phyloP scores from a whole-genome alignment of 371 early-diverging fungal species.

The Umbelopsis sp. region DNA sequence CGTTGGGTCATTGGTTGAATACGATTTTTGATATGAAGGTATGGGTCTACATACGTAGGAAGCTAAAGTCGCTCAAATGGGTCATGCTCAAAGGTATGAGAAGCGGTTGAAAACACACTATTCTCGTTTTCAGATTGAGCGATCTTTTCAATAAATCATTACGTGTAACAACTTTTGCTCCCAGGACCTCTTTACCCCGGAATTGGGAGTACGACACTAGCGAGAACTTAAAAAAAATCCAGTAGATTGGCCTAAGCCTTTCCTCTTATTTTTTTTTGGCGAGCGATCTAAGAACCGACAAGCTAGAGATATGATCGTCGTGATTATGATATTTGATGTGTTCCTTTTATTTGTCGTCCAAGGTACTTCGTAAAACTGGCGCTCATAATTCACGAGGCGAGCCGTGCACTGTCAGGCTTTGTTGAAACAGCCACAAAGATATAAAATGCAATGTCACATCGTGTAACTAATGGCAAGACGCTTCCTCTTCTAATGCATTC shows the following conservation, averaged over 20 bases:
- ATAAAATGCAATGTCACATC: too few relatives aligned
- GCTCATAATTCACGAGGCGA: too few relatives aligned
- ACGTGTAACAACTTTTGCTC: neutral
- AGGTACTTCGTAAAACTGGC: too few relatives aligned
- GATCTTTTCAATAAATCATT: neutral
- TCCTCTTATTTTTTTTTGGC: too few relatives aligned
- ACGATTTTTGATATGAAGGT: neutral
- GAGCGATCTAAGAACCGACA: too few relatives aligned
- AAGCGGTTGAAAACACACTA: neutral
- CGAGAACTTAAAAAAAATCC: neutral
- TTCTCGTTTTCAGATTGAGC: neutral
- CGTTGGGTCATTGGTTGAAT: neutral
- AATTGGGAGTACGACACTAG: neutral
- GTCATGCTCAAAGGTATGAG: conserved; percentile 22
- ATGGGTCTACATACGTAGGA: conserved; percentile 26
- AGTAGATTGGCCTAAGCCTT: too few relatives aligned
- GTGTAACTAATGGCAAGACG: too few relatives aligned
- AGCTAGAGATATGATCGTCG: neutral
- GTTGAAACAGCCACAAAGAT: too few relatives aligned
- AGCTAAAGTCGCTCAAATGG: conserved; percentile 32
- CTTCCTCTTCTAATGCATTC: too few relatives aligned
- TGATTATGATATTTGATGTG: too few relatives aligned
- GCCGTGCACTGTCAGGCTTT: too few relatives aligned
- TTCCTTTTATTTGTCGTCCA: too few relatives aligned
- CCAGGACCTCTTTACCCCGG: conserved; percentile 9